Base-by-base conservation (phyloP, 768 basidiomycete species). In the Daedalea quercina region DNA sequence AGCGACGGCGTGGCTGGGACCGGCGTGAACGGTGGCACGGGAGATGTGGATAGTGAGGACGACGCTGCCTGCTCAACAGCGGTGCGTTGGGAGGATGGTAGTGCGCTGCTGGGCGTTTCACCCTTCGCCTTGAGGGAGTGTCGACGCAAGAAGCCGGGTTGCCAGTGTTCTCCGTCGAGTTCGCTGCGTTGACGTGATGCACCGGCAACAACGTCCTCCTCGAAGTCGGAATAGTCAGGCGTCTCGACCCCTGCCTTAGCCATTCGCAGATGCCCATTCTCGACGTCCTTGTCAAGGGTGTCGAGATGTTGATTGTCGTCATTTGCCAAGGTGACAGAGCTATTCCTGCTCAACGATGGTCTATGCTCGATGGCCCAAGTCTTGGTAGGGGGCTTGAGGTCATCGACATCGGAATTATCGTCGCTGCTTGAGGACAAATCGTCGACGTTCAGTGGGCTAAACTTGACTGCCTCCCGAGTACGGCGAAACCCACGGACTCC, bases 1-100 rank as follows among this genome's bases (percentile, higher is more conserved):
- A 85, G 70, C 2, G 84, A 85, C 0, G 84, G 83, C 1, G 84
- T 85, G 22, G 79, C 77, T 3, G 82, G 80, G 1, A 84, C 76
- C 1, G 80, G 68, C 3, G 70, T 70, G 7, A 61, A 60, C 49
- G 67, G 60, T 20, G 4, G 45, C 41, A n/a, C 48, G 45, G n/a
- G 61, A 13, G 50, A 54, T 3, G 61, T 54, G 7, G n/a, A n/a
- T n/a, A n/a, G n/a, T n/a, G n/a, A n/a, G n/a, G n/a, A n/a, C n/a
- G 55, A 61, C 12, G 60, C 57, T 1, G 63, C 63, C 37, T 56
- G 60, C 12, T 60, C 62, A 19, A 65, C 63, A 11, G 56, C 55
- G n/a, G 60, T 49, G 11, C 34, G 34, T 17, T 35, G 34, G 17
- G 62, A 61, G 8, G 69, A 57, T 37, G 52, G 44, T 42, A 45